Base-by-base conservation (phyloP, 257 asterid species). In the Paulownia fortunei region DNA sequence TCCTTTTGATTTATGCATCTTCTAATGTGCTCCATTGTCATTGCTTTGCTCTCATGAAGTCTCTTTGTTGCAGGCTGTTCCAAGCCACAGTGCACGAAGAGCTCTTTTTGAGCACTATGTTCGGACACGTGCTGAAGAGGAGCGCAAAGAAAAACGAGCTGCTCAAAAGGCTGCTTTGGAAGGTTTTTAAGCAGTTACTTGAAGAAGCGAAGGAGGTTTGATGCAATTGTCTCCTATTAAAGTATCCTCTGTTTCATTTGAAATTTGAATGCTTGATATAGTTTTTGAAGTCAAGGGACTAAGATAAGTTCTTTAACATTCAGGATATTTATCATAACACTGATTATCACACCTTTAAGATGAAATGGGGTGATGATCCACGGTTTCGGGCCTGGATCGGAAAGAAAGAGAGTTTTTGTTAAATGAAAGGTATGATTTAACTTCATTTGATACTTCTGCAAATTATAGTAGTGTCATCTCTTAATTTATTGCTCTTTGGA, bases 181-280 rank as follows among this genome's bases (percentile, higher is more conserved):
- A 76, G 93, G 92, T n/a, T 76, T 91, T 91, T 86, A 91, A 83
- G 89, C 86, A 87, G 76, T 76, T 91, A 77, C 82, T 91, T 68
- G 95, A 91, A 59, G 97, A 91, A 89, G 95, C 93, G 72, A 91
- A 84, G 84, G 95, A 91, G 95, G 97, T 91, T 81, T 83, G 75
- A 73, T 81, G 79, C 85, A 73, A 84, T 78, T 80, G 84, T 84
- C 81, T 65, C 79, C 82, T 77, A 76, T 72, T 83, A 79, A 86
- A 73, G 83, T 82, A 76, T 79, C 64, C 79, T 82, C 82, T 59
- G 75, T 34, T 79, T 69, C 88, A 79, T 80, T 70, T 81, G 72
- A 56, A 64, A 67, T 65, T 79, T 54, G 41, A 80, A 47, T 49
- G 32, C 60, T 44, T 11, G 49, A 56, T 63, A 27, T 24, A 26